A percentile compares a stretch with the other conserved stretches of the same genome.
These are phyloP conservation scores for Candida xiaguanensis DNA, from an alignment of 805 yeast species.

Conservation along the genomic window DNA sequence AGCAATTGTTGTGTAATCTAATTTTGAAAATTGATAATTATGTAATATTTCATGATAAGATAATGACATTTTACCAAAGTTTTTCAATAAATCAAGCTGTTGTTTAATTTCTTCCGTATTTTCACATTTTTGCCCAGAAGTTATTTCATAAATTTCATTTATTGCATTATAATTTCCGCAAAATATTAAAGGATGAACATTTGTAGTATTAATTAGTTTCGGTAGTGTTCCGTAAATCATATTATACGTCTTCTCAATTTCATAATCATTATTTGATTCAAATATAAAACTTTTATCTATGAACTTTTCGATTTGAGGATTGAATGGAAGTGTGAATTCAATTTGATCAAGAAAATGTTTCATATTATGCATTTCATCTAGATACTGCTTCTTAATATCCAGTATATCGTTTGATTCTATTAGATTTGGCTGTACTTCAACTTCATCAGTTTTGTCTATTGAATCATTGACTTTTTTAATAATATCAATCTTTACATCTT, in stretches of 20 bases:
- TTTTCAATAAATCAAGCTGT: neutral
- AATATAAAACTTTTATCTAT: conserved; percentile 1
- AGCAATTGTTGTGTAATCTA: neutral
- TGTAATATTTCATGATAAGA: neutral
- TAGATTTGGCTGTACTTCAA: no score
- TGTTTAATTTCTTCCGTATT: neutral
- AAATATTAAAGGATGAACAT: conserved; percentile 4
- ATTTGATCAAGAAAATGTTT: conserved; percentile 1
- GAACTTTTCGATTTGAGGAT: neutral
- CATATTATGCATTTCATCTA: neutral
- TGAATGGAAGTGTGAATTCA: conserved; percentile 2
- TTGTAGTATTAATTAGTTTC: neutral
- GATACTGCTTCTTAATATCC: neutral
- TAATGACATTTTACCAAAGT: conserved; percentile 1
- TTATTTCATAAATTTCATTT: neutral
- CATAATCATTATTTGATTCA: conserved; percentile 1
- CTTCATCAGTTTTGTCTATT: neutral
- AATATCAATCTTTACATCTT: neutral
- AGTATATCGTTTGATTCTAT: no score
- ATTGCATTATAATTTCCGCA: conserved; percentile 3
- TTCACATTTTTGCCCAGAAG: neutral
- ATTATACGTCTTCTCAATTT: neutral
- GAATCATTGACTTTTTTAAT: neutral
- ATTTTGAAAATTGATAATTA: neutral
- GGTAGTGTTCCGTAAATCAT: neutral